Evolutionary conservation across 1,284 basidiomycete genomes (phyloP).

Genomic region (Violaceomyces palustris): DNA sequence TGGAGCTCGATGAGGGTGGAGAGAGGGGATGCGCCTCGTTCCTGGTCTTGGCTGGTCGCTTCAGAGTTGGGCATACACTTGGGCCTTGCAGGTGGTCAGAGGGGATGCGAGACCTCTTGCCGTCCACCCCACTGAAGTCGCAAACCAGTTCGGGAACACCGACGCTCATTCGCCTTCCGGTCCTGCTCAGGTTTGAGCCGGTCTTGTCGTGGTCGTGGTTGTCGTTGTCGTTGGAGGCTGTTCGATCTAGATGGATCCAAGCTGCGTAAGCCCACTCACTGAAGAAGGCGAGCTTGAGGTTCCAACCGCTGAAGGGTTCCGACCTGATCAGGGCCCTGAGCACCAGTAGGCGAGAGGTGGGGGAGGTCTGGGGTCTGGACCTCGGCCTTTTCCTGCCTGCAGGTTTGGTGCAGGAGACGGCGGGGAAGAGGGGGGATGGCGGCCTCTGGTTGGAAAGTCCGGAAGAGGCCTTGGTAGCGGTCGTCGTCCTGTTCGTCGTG

Average conservation of each 20-base stretch:
- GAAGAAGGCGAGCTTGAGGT: conserved; percentile 42
- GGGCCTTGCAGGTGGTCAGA: neutral
- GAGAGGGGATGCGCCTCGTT: no score
- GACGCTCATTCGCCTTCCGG: neutral
- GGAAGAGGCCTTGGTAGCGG: no score
- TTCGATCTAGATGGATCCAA: conserved; percentile 18
- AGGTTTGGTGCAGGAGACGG: conserved; percentile 1
- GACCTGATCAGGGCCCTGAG: conserved; percentile 41
- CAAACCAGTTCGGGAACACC: conserved; percentile 8
- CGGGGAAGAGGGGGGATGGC: conserved; percentile 24
- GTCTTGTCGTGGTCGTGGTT: neutral
- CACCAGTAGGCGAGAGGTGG: conserved; percentile 48
- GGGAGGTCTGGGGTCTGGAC: conserved; percentile 13
- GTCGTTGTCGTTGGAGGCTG: no score
- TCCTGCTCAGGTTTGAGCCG: no score
- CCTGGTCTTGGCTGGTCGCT: no score
- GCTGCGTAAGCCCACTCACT: conserved; percentile 39
- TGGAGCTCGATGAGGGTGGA: no score
- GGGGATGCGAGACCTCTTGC: no score
- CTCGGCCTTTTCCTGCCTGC: conserved; percentile 7
- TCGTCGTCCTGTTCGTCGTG: no score
- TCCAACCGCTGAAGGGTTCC: conserved; percentile 49
- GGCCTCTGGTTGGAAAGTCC: conserved; percentile 1
- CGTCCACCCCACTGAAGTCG: conserved; percentile 45
- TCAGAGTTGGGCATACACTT: neutral